Percentiles rank a stretch among this genome's conserved stretches.
Evolutionary conservation across 2,329 filamentous ascomycete genomes (phyloP).

Genomic region (Colletotrichum sp.): DNA sequence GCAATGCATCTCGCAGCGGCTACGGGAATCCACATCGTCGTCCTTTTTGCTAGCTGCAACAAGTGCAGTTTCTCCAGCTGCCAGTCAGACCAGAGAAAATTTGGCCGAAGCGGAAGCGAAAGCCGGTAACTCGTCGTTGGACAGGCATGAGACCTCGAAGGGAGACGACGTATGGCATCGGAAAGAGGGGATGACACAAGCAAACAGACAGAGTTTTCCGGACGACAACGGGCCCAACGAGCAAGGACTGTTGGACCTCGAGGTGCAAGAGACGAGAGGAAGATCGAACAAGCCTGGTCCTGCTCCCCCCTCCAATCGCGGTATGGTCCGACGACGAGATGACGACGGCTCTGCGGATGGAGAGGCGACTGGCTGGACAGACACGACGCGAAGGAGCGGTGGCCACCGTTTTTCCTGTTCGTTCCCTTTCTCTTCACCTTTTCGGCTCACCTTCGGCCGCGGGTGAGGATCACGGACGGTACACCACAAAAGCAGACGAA

Average conservation of each 20-base stretch:
- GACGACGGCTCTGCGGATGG: not conserved
- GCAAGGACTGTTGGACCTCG: not conserved
- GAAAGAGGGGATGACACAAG: not conserved
- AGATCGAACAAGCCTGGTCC: not conserved
- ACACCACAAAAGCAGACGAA: not conserved
- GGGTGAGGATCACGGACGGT: not conserved
- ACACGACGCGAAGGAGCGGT: not conserved
- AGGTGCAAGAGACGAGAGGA: not conserved
- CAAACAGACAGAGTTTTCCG: not conserved
- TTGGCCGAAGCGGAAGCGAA: slow-evolving; percentile 1
- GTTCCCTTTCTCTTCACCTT: not conserved
- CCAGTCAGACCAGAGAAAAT: not conserved
- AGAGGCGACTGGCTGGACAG: not conserved
- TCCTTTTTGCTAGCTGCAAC: not conserved
- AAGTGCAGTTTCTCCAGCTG: not conserved
- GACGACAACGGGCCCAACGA: not conserved
- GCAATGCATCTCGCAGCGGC: not conserved
- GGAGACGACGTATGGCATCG: not conserved
- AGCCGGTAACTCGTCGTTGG: not conserved
- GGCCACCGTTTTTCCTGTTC: not conserved
- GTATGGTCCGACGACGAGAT: slow-evolving; percentile 4
- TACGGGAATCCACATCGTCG: not conserved
- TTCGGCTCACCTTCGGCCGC: not conserved
- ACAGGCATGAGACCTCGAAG: not conserved
- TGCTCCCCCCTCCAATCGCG: not conserved